Conservation (phyloP, 495 filamentous ascomycete species). For the Halenospora varia region DNA sequence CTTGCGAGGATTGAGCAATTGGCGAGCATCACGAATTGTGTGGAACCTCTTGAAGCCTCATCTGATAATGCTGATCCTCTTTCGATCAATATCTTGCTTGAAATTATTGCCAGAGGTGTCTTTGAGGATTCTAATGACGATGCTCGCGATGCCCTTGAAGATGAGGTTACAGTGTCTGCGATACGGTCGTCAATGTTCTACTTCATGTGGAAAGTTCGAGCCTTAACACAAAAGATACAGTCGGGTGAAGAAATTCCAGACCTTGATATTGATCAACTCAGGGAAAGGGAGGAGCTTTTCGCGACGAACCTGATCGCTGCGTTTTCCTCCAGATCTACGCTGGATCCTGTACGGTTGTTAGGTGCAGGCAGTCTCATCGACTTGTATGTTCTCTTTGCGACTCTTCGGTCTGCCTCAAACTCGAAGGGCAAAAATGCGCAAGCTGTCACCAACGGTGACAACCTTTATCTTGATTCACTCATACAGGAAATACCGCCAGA, state of each 20-base stretch:
- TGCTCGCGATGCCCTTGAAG: constrained; percentile 59
- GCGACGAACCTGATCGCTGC: constrained; percentile 58
- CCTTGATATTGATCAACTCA: constrained; percentile 51
- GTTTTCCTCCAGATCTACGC: constrained; percentile 55
- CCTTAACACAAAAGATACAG: constrained; percentile 36
- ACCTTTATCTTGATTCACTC: constrained; percentile 55
- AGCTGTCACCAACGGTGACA: constrained; percentile 19
- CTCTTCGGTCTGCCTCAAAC: constrained; percentile 50
- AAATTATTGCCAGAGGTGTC: constrained; percentile 61
- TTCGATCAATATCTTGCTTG: constrained; percentile 66
- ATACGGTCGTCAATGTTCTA: constrained; percentile 76
- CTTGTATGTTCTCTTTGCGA: constrained; percentile 72
- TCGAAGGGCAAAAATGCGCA: constrained; percentile 14
- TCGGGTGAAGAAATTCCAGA: constrained; percentile 39
- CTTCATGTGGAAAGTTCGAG: constrained; percentile 88
- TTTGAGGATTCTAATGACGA: constrained; percentile 59
- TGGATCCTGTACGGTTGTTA: constrained; percentile 73
- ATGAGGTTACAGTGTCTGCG: constrained; percentile 68
- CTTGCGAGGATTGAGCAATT: constrained; percentile 83
- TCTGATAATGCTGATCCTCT: constrained; percentile 6
- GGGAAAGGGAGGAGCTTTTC: constrained; percentile 53
- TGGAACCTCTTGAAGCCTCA: constrained; percentile 59
- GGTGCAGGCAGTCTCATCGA: constrained; percentile 75
- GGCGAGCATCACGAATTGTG: constrained; percentile 72
- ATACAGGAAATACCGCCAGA: constrained; percentile 57